Percentiles rank a stretch among this genome's conserved stretches.
These are phyloP conservation scores for Trichoderma lentiforme DNA, from an alignment of 2,329 filamentous ascomycete genomes.

Conservation along the genomic window DNA sequence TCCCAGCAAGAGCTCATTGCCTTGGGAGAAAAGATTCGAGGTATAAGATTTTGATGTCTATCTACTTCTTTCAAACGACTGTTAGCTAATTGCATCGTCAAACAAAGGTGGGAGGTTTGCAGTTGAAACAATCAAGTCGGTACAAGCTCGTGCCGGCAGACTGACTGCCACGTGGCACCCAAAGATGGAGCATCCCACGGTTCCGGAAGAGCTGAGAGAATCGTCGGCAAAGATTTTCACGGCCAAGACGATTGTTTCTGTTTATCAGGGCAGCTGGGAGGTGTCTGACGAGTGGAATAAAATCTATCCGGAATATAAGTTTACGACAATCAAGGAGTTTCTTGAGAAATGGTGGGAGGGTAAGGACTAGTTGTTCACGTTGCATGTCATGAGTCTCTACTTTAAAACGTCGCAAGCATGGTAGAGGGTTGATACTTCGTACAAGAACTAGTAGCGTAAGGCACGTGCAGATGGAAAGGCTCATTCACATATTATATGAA, in stretches of 20 bases:
- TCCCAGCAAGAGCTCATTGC: slow-evolving; percentile 35
- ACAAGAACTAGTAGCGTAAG: too few species aligned
- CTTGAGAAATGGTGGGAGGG: slow-evolving; percentile 22
- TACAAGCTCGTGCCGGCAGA: not conserved
- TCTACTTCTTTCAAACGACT: not conserved
- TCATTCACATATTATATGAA: too few species aligned
- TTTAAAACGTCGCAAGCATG: too few species aligned
- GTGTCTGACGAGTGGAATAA: slow-evolving; percentile 45
- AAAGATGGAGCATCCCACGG: slow-evolving; percentile 16
- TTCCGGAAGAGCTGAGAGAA: slow-evolving; percentile 27
- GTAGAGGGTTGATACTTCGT: too few species aligned
- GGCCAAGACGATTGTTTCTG: not conserved
- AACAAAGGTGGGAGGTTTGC: slow-evolving; percentile 22
- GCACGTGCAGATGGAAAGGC: too few species aligned
- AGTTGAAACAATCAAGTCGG: not conserved
- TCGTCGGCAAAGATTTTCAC: not conserved
- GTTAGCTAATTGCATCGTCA: not conserved
- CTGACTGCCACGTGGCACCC: slow-evolving; percentile 26
- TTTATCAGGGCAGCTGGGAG: slow-evolving; percentile 33
- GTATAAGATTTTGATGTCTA: slow-evolving; percentile 26
- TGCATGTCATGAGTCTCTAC: not conserved
- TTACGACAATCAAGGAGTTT: slow-evolving; percentile 41
- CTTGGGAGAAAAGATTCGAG: slow-evolving; percentile 39
- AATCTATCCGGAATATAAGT: slow-evolving; percentile 43
- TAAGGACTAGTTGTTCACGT: not conserved